These are phyloP conservation scores for Dictyostelium brefeldianum DNA, from an alignment of 78 protist genomes.

Conservation along the genomic window DNA sequence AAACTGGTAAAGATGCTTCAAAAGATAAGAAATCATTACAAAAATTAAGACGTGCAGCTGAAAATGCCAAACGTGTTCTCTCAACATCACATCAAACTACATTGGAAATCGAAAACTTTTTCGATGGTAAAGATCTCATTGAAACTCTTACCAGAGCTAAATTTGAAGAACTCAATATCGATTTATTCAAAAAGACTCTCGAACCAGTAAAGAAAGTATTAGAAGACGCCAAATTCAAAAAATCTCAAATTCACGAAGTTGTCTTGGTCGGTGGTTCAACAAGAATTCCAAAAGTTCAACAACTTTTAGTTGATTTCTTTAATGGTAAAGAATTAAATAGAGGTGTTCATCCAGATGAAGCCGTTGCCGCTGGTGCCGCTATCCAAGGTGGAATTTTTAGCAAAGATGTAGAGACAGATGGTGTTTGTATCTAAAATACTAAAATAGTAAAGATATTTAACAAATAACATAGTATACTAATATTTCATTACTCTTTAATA, in stretches of 20 bases:
- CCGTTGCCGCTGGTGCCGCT: conserved; percentile 99
- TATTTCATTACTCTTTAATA: too few species aligned
- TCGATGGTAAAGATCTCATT: conserved; percentile 97
- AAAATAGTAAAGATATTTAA: too few species aligned
- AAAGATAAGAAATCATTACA: conserved; percentile 93
- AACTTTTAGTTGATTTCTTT: conserved; percentile 97
- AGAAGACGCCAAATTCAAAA: conserved; percentile 94
- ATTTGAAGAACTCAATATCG: conserved; percentile 99
- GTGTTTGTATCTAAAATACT: too few species aligned
- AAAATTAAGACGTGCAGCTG: conserved; percentile 96
- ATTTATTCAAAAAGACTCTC: conserved; percentile 96
- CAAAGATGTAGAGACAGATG: conserved; percentile 55
- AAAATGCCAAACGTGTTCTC: conserved; percentile 97
- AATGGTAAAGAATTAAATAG: conserved; percentile 98
- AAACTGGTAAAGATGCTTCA: conserved; percentile 91
- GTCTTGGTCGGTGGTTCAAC: conserved; percentile 99
- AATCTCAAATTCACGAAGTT: conserved; percentile 96
- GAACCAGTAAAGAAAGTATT: conserved; percentile 96
- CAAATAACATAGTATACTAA: too few species aligned
- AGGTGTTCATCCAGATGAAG: conserved; percentile 99
- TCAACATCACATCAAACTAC: conserved; percentile 89
- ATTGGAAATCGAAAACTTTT: conserved; percentile 96
- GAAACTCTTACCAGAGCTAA: conserved; percentile 98
- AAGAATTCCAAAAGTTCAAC: conserved; percentile 99
- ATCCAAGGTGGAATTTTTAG: conserved; percentile 99